phyloP scores from a whole-genome alignment of 305 asterid species.

The Striga hermonthica region DNA sequence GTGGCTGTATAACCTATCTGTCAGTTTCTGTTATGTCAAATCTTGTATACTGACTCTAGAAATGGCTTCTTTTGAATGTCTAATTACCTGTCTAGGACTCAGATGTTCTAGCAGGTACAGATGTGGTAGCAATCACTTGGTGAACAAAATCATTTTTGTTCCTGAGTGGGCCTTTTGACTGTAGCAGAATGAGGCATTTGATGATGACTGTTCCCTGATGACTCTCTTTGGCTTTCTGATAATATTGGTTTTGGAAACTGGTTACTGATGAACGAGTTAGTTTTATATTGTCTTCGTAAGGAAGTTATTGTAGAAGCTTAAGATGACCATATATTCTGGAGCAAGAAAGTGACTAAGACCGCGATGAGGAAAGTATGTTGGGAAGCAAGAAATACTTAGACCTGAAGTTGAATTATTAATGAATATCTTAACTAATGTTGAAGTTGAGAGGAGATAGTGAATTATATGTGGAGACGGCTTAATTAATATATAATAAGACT shows the following conservation, averaged over 20 bases:
- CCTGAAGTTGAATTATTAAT: background rate
- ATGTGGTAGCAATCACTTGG: background rate
- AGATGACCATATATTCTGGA: background rate
- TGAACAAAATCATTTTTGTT: background rate
- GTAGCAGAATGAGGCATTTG: slow-evolving; percentile 15
- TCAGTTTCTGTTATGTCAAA: background rate
- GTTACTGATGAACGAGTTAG: background rate
- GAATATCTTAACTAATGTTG: slow-evolving; percentile 11
- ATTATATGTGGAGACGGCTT: slow-evolving; percentile 6
- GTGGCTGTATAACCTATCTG: background rate
- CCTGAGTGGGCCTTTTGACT: background rate
- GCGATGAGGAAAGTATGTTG: background rate
- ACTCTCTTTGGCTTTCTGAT: background rate
- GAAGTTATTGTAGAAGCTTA: slow-evolving; percentile 2
- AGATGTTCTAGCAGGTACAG: background rate
- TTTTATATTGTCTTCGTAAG: background rate
- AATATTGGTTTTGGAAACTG: background rate
- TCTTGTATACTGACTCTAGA: slow-evolving; percentile 4
- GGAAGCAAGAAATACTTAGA: background rate
- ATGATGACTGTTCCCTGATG: background rate
- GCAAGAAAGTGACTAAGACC: slow-evolving; percentile 16
- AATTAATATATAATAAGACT: background rate
- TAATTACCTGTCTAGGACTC: background rate
- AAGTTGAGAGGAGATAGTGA: slow-evolving; percentile 4
- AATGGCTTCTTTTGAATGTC: slow-evolving; percentile 1